Percentiles rank a stretch among this genome's conserved stretches.
Evolutionary conservation across 495 filamentous ascomycete genomes (phyloP).

Genomic region (Neurospora pannonica): DNA sequence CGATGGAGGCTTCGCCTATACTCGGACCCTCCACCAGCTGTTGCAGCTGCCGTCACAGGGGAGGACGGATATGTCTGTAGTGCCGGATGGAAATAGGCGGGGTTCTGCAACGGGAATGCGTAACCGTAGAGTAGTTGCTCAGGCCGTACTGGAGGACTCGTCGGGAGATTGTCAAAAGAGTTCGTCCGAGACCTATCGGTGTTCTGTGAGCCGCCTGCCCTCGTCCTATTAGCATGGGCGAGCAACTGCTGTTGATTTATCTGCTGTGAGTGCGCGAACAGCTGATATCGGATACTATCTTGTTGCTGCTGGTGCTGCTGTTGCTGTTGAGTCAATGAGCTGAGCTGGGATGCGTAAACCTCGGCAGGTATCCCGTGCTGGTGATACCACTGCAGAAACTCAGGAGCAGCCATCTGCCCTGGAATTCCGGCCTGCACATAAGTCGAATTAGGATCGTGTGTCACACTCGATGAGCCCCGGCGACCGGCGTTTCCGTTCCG

Average conservation of each 20-base stretch:
- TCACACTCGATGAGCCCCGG: constrained; percentile 28
- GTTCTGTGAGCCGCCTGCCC: constrained; percentile 21
- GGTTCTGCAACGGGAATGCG: constrained; percentile 15
- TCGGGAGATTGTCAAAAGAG: constrained; percentile 43
- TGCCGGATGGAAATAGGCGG: constrained; percentile 21
- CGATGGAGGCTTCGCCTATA: constrained; percentile 43
- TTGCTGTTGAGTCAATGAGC: constrained; percentile 29
- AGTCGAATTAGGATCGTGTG: constrained; percentile 24
- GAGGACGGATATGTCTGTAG: constrained; percentile 39
- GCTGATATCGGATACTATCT: constrained; percentile 30
- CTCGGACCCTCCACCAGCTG: constrained; percentile 29
- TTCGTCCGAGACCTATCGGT: constrained; percentile 42
- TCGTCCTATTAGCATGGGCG: constrained; percentile 34
- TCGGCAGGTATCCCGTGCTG: constrained; percentile 33
- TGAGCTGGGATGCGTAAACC: constrained; percentile 29
- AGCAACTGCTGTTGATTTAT: constrained; percentile 35
- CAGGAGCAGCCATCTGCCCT: constrained; percentile 21
- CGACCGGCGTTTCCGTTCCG: constrained; percentile 32
- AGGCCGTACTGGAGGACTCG: constrained; percentile 41
- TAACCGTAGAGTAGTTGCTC: constrained; percentile 33
- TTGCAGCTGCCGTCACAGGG: constrained; percentile 30
- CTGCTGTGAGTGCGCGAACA: constrained; percentile 38
- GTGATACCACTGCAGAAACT: constrained; percentile 33
- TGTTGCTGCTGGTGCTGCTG: constrained; percentile 14
- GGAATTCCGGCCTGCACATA: constrained; percentile 13